phyloP scores from a whole-genome alignment of 1,284 basidiomycete genomes.

The Leucoagaricus sp. region DNA sequence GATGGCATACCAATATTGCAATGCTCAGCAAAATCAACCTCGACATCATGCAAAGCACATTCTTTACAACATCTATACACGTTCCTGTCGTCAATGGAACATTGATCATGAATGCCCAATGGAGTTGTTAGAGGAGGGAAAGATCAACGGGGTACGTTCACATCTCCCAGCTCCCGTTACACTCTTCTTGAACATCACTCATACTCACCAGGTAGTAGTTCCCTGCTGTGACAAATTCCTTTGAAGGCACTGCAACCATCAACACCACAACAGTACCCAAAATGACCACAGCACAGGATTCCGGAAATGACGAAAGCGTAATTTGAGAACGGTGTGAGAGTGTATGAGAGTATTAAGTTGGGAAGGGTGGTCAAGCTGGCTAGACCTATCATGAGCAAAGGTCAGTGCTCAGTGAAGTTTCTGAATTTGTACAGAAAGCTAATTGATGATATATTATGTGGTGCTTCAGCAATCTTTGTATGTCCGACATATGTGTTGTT shows the following conservation, averaged over 20 bases:
- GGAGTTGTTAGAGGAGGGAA: slow-evolving; percentile 32
- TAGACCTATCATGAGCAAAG: slow-evolving; percentile 42
- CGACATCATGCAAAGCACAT: slow-evolving; percentile 32
- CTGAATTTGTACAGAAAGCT: too few relatives aligned
- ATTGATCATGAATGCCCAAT: slow-evolving; percentile 46
- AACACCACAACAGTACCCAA: slow-evolving; percentile 27
- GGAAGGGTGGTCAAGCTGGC: slow-evolving; percentile 35
- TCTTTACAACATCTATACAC: slow-evolving; percentile 43
- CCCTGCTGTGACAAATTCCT: slow-evolving; percentile 38
- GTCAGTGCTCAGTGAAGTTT: too few relatives aligned
- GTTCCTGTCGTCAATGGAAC: slow-evolving; percentile 47
- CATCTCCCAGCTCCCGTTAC: not conserved
- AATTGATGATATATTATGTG: too few relatives aligned
- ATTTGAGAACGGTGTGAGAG: slow-evolving; percentile 26
- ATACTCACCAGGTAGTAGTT: slow-evolving; percentile 29
- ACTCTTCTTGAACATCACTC: too few relatives aligned
- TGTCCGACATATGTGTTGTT: slow-evolving; percentile 37
- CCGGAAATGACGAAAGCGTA: slow-evolving; percentile 31
- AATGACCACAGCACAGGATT: slow-evolving; percentile 31
- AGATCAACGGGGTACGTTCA: slow-evolving; percentile 41
- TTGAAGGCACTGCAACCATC: slow-evolving; percentile 43
- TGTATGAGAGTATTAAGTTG: slow-evolving; percentile 30
- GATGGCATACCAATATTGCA: slow-evolving; percentile 30
- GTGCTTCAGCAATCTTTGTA: slow-evolving; percentile 35
- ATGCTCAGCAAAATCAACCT: slow-evolving; percentile 36